Percentiles rank a stretch among this genome's conserved stretches.
These are phyloP conservation scores for Kalaharituber pfeilii DNA, from an alignment of 2,329 filamentous ascomycete genomes.

Conservation along the genomic window DNA sequence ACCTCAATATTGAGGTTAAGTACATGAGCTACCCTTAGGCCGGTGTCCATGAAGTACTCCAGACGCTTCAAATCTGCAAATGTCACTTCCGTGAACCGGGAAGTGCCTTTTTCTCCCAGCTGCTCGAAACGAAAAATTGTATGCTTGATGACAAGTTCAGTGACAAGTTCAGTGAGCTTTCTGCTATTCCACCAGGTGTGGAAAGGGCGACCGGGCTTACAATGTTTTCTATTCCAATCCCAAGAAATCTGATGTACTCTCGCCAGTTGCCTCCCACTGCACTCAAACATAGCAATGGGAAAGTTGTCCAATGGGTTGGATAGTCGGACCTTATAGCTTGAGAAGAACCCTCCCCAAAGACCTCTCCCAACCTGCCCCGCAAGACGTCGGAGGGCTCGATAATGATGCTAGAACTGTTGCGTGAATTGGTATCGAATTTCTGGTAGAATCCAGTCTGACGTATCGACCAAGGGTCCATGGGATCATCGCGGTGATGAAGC, in stretches of 20 bases:
- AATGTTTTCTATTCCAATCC: not conserved
- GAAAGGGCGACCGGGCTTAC: not conserved
- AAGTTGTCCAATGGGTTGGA: not conserved
- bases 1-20: not conserved
- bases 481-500: not conserved
- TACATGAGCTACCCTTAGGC: not conserved
- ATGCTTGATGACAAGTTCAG: not conserved
- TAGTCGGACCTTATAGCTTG: not conserved
- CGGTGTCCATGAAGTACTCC: not conserved
- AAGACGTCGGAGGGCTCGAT: not conserved
- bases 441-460: not conserved
- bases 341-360: not conserved
- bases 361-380: not conserved
- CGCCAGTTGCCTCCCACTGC: not conserved
- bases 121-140: not conserved
- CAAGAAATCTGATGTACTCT: not conserved
- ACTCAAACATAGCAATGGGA: not conserved
- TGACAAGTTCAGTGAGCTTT: not conserved
- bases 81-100: not conserved
- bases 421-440: not conserved
- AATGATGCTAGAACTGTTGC: not conserved
- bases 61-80: not conserved
- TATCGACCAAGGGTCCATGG: not conserved
- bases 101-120: too few species aligned
- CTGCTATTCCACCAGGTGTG: not conserved